Evolutionary conservation across 2,329 filamentous ascomycete genomes (phyloP).

Genomic region (Graphilbum fragrans): DNA sequence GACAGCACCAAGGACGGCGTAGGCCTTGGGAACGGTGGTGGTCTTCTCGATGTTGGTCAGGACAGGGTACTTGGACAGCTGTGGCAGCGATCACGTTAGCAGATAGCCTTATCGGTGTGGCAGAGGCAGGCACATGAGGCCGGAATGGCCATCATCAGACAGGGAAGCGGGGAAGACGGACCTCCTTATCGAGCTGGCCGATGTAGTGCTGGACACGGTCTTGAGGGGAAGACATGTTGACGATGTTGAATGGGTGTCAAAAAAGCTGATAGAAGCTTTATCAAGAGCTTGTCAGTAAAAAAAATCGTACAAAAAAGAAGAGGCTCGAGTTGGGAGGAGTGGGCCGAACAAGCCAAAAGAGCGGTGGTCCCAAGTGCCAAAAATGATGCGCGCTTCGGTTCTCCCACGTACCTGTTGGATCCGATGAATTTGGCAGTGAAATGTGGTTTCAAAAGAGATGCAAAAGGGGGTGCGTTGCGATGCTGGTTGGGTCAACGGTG

Average conservation of each 20-base stretch:
- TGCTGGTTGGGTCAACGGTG: too few relatives aligned
- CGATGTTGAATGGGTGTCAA: neutral
- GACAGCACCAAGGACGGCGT: conserved; percentile 63
- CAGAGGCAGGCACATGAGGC: neutral
- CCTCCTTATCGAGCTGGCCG: conserved; percentile 72
- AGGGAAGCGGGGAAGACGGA: conserved; percentile 30
- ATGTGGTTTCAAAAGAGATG: too few relatives aligned
- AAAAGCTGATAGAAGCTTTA: neutral
- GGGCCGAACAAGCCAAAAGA: too few relatives aligned
- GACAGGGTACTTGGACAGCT: conserved; percentile 77
- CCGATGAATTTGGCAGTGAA: too few relatives aligned
- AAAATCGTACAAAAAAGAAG: neutral
- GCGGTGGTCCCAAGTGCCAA: too few relatives aligned
- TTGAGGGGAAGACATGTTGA: conserved; percentile 59
- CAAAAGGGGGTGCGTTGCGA: too few relatives aligned
- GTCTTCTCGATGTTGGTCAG: conserved; percentile 81
- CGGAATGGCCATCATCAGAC: too few relatives aligned
- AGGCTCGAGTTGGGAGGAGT: neutral
- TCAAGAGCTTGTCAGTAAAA: neutral
- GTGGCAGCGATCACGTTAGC: conserved; percentile 7
- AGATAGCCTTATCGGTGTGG: neutral
- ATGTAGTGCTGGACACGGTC: conserved; percentile 68
- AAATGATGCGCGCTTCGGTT: too few relatives aligned
- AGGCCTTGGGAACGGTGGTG: conserved; percentile 73
- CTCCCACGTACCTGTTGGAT: too few relatives aligned